A percentile compares a stretch with the other conserved stretches of the same genome.
Conservation (phyloP, 148 eudicot genomes). For the Vaccinium darrowii region DNA sequence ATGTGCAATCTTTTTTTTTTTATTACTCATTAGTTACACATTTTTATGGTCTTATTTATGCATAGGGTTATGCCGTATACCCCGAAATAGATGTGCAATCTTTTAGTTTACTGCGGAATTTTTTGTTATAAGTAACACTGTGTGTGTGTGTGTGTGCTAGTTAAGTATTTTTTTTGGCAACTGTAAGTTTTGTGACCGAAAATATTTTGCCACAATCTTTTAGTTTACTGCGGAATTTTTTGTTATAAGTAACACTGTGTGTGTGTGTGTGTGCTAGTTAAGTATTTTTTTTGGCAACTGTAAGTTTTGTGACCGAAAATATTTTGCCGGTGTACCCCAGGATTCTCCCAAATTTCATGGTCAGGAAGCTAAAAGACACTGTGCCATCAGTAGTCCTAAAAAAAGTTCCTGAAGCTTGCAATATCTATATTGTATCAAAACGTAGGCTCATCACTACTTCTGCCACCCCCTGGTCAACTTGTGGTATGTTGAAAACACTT, state of each 20-base stretch:
- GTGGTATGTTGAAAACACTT: constrained; percentile 31
- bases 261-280: no score
- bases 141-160: no score
- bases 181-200: no score
- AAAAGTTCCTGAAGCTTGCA: constrained; percentile 57
- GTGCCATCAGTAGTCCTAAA: constrained; percentile 59
- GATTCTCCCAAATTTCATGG: not conserved
- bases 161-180: no score
- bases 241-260: no score
- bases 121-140: no score
- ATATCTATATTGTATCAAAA: constrained; percentile 57
- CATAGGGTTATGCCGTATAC: not conserved
- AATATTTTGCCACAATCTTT: no score
- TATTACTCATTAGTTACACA: not conserved
- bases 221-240: no score
- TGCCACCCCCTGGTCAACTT: constrained; percentile 31
- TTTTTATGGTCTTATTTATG: not conserved
- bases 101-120: no score
- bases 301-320: no score
- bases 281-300: no score
- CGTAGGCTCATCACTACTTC: constrained; percentile 50
- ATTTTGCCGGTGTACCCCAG: no score
- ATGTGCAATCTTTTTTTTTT: not conserved
- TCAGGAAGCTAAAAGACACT: constrained; percentile 56
- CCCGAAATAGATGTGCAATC: not conserved